Conservation (phyloP, 1,139 yeast species). For the Taphrina communis region DNA sequence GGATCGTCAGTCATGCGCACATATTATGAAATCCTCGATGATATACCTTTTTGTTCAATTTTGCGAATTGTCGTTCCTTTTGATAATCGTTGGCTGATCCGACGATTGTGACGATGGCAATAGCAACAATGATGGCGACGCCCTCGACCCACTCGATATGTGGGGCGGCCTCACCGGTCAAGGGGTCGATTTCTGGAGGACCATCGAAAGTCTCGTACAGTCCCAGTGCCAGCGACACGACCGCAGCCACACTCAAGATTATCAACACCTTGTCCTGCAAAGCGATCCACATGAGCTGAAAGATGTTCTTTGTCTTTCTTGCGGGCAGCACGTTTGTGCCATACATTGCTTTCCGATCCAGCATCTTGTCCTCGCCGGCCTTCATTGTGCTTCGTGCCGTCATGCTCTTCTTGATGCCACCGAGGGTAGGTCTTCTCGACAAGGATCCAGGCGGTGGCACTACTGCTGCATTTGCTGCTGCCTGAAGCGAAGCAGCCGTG, state of each 20-base stretch:
- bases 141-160: constrained; percentile 71
- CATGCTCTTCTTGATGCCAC: constrained; percentile 18
- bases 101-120: constrained; percentile 84
- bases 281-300: constrained; percentile 76
- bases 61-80: constrained; percentile 91
- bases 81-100: constrained; percentile 96
- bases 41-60: constrained; percentile 61
- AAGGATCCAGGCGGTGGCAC: constrained; percentile 19
- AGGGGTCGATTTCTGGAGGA: constrained; percentile 68
- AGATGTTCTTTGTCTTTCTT: constrained; percentile 68
- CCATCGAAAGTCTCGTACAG: constrained; percentile 90
- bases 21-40: neutral
- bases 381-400: constrained; percentile 39
- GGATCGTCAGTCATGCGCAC: constrained; percentile 48
- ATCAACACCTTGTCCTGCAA: constrained; percentile 89
- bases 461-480: neutral
- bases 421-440: constrained; percentile 42
- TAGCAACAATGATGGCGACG: constrained; percentile 92
- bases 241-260: constrained; percentile 81
- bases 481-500: neutral
- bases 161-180: constrained; percentile 63
- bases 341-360: constrained; percentile 57
- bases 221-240: constrained; percentile 86
- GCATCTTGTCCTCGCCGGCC: constrained; percentile 32
- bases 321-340: constrained; percentile 78